These are phyloP conservation scores for Marasmius tenuissimus DNA, from an alignment of 1,284 basidiomycete species.

Conservation along the genomic window DNA sequence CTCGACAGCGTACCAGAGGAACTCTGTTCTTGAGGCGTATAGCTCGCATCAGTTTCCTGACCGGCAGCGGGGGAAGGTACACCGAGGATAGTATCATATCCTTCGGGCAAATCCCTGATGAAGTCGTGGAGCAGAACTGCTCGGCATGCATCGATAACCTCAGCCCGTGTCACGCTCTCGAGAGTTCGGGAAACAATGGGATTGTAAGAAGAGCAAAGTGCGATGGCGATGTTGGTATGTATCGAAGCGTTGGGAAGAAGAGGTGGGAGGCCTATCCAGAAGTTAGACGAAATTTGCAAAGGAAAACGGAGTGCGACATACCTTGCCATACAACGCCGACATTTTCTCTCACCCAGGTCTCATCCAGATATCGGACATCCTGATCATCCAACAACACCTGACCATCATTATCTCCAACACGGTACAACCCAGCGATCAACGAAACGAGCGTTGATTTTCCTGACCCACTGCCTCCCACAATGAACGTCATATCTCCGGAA, in stretches of 20 bases:
- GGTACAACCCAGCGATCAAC: conserved; percentile 82
- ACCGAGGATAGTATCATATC: conserved; percentile 74
- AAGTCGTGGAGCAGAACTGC: conserved; percentile 90
- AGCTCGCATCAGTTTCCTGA: not conserved
- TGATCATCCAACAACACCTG: conserved; percentile 82
- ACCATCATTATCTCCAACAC: conserved; percentile 45
- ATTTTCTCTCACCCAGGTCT: conserved; percentile 69
- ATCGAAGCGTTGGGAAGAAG: conserved; percentile 83
- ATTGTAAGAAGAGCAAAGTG: conserved; percentile 55
- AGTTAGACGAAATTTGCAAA: not conserved
- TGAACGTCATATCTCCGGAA: conserved; percentile 85
- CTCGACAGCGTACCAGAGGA: conserved; percentile 46
- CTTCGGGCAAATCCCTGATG: conserved; percentile 77
- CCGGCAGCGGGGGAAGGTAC: not conserved
- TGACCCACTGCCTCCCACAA: conserved; percentile 89
- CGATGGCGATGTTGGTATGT: conserved; percentile 89
- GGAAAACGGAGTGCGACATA: not conserved
- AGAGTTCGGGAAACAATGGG: conserved; percentile 26
- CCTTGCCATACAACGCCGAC: conserved; percentile 82
- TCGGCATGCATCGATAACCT: conserved; percentile 83
- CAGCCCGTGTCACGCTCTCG: conserved; percentile 57
- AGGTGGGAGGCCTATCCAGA: conserved; percentile 26
- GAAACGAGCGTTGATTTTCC: conserved; percentile 93
- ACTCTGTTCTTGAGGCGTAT: not conserved
- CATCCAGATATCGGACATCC: conserved; percentile 74